Evolutionary conservation across 495 filamentous ascomycete genomes (phyloP).

Genomic region (Penicillium riverlandense): DNA sequence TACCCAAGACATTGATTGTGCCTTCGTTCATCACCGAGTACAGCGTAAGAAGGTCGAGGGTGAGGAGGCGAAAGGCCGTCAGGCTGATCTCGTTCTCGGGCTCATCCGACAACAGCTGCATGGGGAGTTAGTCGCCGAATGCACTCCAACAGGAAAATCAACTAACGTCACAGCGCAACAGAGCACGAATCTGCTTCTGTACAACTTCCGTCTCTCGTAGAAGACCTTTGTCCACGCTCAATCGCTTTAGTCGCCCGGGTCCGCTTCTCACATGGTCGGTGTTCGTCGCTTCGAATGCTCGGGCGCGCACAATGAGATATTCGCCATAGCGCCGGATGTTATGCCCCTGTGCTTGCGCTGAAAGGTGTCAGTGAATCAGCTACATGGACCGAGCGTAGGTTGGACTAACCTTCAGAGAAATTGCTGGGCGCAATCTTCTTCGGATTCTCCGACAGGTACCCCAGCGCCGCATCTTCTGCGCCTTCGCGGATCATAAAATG

Average conservation of each 20-base stretch:
- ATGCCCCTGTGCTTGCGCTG: conserved; percentile 87
- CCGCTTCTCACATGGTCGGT: conserved; percentile 85
- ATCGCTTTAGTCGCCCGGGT: conserved; percentile 72
- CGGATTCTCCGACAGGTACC: conserved; percentile 76
- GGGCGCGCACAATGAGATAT: conserved; percentile 77
- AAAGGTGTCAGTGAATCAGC: conserved; percentile 6
- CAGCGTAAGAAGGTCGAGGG: conserved; percentile 80
- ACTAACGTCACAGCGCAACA: conserved; percentile 85
- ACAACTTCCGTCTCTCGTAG: conserved; percentile 88
- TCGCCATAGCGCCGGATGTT: conserved; percentile 90
- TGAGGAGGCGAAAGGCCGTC: conserved; percentile 88
- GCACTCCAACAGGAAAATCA: background rate
- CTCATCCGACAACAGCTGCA: conserved; percentile 77
- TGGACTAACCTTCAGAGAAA: conserved; percentile 79
- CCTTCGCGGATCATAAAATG: conserved; percentile 98
- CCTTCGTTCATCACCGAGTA: conserved; percentile 97
- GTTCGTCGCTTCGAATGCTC: conserved; percentile 73
- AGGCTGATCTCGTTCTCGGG: conserved; percentile 96
- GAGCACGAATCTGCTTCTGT: conserved; percentile 76
- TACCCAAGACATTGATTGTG: conserved; percentile 95
- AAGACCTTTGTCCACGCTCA: conserved; percentile 88
- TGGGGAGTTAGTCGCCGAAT: conserved; percentile 20
- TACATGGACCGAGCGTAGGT: background rate
- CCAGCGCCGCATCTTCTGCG: conserved; percentile 78
- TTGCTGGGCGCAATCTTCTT: conserved; percentile 79